phyloP scores from a whole-genome alignment of 352 stramenopile genomes.

The Pythium dissimile region DNA sequence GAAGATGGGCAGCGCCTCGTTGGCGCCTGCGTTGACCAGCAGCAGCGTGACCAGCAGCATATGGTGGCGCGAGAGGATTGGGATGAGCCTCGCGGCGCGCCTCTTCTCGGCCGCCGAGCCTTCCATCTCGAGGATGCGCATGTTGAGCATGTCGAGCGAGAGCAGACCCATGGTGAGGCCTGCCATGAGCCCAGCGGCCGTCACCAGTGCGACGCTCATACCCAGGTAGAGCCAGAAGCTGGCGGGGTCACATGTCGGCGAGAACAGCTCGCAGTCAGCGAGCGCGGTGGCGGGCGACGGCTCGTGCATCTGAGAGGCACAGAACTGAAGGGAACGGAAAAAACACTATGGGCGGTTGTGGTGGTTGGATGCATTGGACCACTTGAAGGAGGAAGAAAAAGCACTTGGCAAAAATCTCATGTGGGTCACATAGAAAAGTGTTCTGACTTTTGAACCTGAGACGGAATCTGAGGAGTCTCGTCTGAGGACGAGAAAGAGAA shows the following conservation, averaged over 20 bases:
- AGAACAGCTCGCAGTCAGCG: slow-evolving; percentile 49
- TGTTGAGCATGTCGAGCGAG: slow-evolving; percentile 77
- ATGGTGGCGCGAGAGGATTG: slow-evolving; percentile 90
- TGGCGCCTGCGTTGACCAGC: slow-evolving; percentile 92
- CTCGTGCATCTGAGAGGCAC: not conserved
- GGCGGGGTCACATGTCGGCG: slow-evolving; percentile 57
- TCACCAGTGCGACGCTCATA: slow-evolving; percentile 45
- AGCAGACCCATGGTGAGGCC: slow-evolving; percentile 76
- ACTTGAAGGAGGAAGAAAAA: not conserved
- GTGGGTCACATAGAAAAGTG: not conserved
- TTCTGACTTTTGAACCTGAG: not conserved
- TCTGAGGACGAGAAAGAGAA: too few species aligned
- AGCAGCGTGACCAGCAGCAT: slow-evolving; percentile 93
- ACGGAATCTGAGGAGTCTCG: not conserved
- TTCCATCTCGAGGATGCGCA: slow-evolving; percentile 76
- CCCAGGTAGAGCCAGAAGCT: slow-evolving; percentile 59
- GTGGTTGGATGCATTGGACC: not conserved
- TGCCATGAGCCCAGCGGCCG: slow-evolving; percentile 61
- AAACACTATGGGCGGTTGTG: not conserved
- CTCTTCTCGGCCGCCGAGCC: slow-evolving; percentile 70
- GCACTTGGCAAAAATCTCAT: not conserved
- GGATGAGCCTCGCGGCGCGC: slow-evolving; percentile 72
- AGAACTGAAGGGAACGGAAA: not conserved
- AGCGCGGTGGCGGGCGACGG: not conserved
- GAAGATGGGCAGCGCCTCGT: slow-evolving; percentile 94